These are phyloP conservation scores for Saccharomyces hybrid DNA, from an alignment of 1,139 yeast species.

Conservation along the genomic window DNA sequence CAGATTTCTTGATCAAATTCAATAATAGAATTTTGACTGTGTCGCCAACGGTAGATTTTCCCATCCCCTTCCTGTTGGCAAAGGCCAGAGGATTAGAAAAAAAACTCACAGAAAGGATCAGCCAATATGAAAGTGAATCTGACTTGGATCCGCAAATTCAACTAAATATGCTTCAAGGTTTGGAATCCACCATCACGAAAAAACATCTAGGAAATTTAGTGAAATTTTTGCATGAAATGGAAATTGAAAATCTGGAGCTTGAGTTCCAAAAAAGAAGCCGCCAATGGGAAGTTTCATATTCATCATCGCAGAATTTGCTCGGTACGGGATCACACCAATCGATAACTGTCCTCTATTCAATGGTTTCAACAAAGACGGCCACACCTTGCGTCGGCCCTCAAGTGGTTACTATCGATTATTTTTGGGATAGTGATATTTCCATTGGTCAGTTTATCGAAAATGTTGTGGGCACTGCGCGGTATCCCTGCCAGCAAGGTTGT, in stretches of 20 bases:
- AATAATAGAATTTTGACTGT: constrained; percentile 50
- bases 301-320: constrained; percentile 44
- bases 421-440: constrained; percentile 86
- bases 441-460: constrained; percentile 85
- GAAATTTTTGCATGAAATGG: constrained; percentile 33
- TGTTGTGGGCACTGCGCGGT: constrained; percentile 58
- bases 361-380: constrained; percentile 75
- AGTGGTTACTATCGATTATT: constrained; percentile 71
- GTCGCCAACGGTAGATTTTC: constrained; percentile 69
- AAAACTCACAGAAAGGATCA: constrained; percentile 30
- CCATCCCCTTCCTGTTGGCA: constrained; percentile 54
- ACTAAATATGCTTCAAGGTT: constrained; percentile 15
- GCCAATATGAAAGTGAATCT: constrained; percentile 26
- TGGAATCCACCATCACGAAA: constrained; percentile 25
- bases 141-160: constrained; percentile 14
- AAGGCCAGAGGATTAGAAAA: constrained; percentile 51
- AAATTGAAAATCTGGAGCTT: constrained; percentile 33
- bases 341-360: constrained; percentile 68
- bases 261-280: constrained; percentile 36
- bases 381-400: constrained; percentile 94
- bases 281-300: constrained; percentile 57
- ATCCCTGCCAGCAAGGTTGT: constrained; percentile 74
- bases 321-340: constrained; percentile 69
- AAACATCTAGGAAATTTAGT: constrained; percentile 29
- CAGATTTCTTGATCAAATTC: constrained; percentile 47